Conservation (phyloP, 805 yeast genomes). For the Ogataea glucozyma region DNA sequence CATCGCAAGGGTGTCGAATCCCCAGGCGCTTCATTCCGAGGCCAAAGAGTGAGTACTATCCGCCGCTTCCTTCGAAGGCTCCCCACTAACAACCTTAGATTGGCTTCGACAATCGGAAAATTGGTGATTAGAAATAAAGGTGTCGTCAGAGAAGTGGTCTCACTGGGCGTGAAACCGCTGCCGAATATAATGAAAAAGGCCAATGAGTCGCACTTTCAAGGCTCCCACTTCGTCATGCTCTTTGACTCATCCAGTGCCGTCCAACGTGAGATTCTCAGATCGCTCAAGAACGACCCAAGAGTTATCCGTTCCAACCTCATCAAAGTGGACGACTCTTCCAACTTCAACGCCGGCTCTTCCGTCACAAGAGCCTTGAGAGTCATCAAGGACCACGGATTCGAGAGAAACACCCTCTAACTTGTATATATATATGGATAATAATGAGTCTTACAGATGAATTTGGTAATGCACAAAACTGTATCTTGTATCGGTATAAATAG, state of each 20-base stretch:
- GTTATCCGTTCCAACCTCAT: slow-evolving; percentile 76
- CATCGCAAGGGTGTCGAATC: slow-evolving; percentile 76
- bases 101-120: slow-evolving; percentile 67
- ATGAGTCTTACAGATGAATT: too few species aligned
- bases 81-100: slow-evolving; percentile 13
- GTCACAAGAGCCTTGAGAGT: slow-evolving; percentile 44
- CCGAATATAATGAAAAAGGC: slow-evolving; percentile 83
- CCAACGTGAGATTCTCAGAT: slow-evolving; percentile 79
- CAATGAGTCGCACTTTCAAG: slow-evolving; percentile 88
- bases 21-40: slow-evolving; percentile 51
- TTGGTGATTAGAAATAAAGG: slow-evolving; percentile 88
- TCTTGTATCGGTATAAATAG: too few species aligned
- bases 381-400: slow-evolving; percentile 23
- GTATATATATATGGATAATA: slow-evolving; percentile 3
- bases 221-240: slow-evolving; percentile 80
- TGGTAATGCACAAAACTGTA: too few species aligned
- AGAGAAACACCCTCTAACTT: slow-evolving; percentile 10
- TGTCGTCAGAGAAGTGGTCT: slow-evolving; percentile 79
- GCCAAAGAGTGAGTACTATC: slow-evolving; percentile 62
- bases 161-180: slow-evolving; percentile 74
- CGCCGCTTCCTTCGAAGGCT: too few species aligned
- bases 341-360: slow-evolving; percentile 58
- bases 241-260: slow-evolving; percentile 87
- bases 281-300: slow-evolving; percentile 86
- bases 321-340: slow-evolving; percentile 55